Percentiles rank a stretch among this genome's conserved stretches.
Conservation (phyloP, 805 yeast species). For the Candida tibetensis region DNA sequence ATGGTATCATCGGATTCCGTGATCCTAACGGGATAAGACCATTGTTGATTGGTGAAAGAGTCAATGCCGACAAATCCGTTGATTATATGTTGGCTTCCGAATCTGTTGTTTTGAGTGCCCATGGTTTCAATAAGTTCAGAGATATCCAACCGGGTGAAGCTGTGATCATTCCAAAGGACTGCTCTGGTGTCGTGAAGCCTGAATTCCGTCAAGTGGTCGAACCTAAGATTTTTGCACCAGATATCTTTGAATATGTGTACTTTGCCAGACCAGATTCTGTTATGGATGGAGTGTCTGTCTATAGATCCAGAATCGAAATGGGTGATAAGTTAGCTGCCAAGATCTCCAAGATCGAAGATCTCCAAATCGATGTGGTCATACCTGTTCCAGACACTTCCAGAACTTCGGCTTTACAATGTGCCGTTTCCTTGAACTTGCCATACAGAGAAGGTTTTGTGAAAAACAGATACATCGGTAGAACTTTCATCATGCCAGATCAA, state of each 20-base stretch:
- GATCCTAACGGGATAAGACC: conserved; percentile 98
- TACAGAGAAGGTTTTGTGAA: conserved; percentile 97
- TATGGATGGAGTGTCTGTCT: conserved; percentile 94
- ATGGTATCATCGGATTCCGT: conserved; percentile 91
- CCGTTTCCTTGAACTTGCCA: conserved; percentile 74
- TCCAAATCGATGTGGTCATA: conserved; percentile 85
- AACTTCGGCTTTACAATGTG: conserved; percentile 90
- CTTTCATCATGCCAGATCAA: conserved; percentile 98
- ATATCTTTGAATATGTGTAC: conserved; percentile 94
- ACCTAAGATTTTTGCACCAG: conserved; percentile 80
- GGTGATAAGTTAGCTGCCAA: conserved; percentile 83
- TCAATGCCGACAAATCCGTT: conserved; percentile 57
- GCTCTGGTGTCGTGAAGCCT: conserved; percentile 50
- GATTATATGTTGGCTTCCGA: conserved; percentile 97
- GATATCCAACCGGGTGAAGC: conserved; percentile 96
- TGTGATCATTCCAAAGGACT: conserved; percentile 81
- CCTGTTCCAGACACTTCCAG: conserved; percentile 99
- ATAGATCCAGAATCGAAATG: conserved; percentile 89
- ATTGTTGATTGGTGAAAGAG: conserved; percentile 78
- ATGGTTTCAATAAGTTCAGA: conserved; percentile 73
- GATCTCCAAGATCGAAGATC: conserved; percentile 46
- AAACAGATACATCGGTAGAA: conserved; percentile 95
- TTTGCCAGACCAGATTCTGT: conserved; percentile 98
- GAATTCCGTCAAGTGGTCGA: conserved; percentile 85
- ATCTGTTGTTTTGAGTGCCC: conserved; percentile 91